These are phyloP conservation scores for Monosporascus ibericus DNA, from an alignment of 2,329 filamentous ascomycete species.

Conservation along the genomic window DNA sequence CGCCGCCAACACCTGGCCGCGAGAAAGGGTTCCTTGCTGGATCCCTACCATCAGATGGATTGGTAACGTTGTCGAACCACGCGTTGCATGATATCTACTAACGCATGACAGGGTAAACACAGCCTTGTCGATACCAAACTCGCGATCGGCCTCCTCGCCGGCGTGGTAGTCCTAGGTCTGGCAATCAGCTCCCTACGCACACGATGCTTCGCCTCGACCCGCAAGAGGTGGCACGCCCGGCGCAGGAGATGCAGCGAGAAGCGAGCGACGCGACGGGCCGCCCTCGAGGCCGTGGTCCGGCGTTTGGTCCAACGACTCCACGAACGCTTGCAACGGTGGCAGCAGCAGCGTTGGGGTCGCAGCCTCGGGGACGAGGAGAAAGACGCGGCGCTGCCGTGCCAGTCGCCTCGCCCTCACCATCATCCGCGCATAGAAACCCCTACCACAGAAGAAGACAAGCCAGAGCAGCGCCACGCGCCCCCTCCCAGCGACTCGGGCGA, in stretches of 20 bases:
- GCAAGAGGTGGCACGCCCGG: slow-evolving; percentile 19
- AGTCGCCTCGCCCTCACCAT: too few relatives aligned
- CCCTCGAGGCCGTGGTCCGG: slow-evolving; percentile 18
- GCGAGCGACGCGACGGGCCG: slow-evolving; percentile 8
- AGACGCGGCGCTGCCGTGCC: slow-evolving; percentile 17
- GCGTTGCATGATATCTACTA: too few relatives aligned
- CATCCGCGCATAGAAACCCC: too few relatives aligned
- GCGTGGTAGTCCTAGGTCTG: slow-evolving; percentile 18
- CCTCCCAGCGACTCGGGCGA: too few relatives aligned
- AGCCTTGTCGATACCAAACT: slow-evolving; percentile 4
- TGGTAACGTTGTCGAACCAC: neutral
- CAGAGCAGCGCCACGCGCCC: too few relatives aligned
- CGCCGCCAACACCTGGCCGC: neutral
- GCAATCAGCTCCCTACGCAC: slow-evolving; percentile 18
- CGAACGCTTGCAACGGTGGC: slow-evolving; percentile 6
- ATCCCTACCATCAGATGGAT: neutral
- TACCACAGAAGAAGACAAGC: too few relatives aligned
- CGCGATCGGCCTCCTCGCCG: slow-evolving; percentile 9
- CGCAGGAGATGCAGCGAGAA: neutral
- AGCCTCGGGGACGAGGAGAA: slow-evolving; percentile 30
- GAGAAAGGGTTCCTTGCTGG: neutral
- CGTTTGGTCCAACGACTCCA: slow-evolving; percentile 25
- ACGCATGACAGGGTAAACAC: neutral
- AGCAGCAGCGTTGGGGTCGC: slow-evolving; percentile 4
- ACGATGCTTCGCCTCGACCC: slow-evolving; percentile 19